Conservation (phyloP, 768 basidiomycete species). For the Calvatia gigantea region DNA sequence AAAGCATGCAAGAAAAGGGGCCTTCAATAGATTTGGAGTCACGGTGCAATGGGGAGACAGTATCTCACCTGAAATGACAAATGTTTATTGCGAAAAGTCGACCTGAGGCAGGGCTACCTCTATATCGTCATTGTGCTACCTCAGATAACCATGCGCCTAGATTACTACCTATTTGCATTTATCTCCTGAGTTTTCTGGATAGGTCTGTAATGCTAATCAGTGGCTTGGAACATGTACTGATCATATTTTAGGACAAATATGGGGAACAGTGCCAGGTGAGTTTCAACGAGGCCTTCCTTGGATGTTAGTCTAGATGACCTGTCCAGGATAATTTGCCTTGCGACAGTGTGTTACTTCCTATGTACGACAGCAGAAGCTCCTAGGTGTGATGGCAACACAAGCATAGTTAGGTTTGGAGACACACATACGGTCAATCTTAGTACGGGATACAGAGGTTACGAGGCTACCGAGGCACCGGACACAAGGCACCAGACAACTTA, state of each 20-base stretch:
- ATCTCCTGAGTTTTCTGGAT: conserved; percentile 43
- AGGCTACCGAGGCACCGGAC: not conserved
- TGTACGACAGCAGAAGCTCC: not conserved
- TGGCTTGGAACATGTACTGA: not conserved
- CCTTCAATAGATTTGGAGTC: conserved; percentile 11
- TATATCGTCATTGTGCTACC: not conserved
- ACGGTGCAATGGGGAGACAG: conserved; percentile 10
- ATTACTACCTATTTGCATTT: conserved; percentile 40
- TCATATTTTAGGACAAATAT: conserved; percentile 32
- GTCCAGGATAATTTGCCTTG: conserved; percentile 49
- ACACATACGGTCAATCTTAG: too few species aligned
- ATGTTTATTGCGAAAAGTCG: conserved; percentile 36
- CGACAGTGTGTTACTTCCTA: conserved; percentile 29
- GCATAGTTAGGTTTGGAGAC: too few species aligned
- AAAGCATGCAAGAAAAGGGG: not conserved
- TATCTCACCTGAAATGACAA: conserved; percentile 31
- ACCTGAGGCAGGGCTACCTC: conserved; percentile 29
- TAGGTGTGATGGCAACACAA: too few species aligned
- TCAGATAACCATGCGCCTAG: conserved; percentile 17
- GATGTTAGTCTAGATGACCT: not conserved
- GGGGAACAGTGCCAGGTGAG: conserved; percentile 42
- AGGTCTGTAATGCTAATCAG: conserved; percentile 22
- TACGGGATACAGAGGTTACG: not conserved
- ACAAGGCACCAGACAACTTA: not conserved
- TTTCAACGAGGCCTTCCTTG: not conserved